Conservation (phyloP, 768 basidiomycete genomes). For the Tulasnella sp. region DNA sequence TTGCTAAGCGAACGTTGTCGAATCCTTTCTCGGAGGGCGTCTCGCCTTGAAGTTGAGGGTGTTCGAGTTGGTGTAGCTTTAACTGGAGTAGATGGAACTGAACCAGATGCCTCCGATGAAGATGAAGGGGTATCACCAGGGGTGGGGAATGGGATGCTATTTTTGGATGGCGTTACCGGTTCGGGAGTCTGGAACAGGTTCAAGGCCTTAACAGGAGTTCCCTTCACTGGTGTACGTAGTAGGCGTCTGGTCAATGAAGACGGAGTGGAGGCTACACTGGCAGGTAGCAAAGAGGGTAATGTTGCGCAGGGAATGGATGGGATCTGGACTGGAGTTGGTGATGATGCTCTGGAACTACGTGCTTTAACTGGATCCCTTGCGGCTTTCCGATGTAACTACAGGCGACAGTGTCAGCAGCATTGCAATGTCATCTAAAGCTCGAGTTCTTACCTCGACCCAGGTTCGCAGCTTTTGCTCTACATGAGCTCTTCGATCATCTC, state of each 20-base stretch:
- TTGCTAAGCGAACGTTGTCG: conserved; percentile 55
- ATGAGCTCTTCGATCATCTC: conserved; percentile 45
- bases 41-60: conserved; percentile 46
- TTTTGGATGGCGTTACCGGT: not conserved
- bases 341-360: conserved; percentile 12
- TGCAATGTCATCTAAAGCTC: not conserved
- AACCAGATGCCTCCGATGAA: not conserved
- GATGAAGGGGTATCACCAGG: conserved; percentile 7
- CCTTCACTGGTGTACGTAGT: too few species aligned
- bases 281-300: conserved; percentile 5
- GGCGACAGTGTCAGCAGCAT: not conserved
- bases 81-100: conserved; percentile 14
- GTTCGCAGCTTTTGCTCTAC: conserved; percentile 45
- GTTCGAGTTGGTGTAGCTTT: conserved; percentile 2
- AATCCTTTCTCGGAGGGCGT: conserved; percentile 70
- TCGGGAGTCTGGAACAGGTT: conserved; percentile 3
- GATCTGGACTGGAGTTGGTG: conserved; percentile 12
- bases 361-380: not conserved
- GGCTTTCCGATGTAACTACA: conserved; percentile 7
- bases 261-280: not conserved
- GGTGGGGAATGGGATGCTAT: conserved; percentile 6
- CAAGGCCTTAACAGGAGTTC: not conserved
- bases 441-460: conserved; percentile 48
- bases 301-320: conserved; percentile 12
- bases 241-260: conserved; percentile 6